These are phyloP conservation scores for Apiospora marii DNA, from an alignment of 2,329 filamentous ascomycete genomes.

Conservation along the genomic window DNA sequence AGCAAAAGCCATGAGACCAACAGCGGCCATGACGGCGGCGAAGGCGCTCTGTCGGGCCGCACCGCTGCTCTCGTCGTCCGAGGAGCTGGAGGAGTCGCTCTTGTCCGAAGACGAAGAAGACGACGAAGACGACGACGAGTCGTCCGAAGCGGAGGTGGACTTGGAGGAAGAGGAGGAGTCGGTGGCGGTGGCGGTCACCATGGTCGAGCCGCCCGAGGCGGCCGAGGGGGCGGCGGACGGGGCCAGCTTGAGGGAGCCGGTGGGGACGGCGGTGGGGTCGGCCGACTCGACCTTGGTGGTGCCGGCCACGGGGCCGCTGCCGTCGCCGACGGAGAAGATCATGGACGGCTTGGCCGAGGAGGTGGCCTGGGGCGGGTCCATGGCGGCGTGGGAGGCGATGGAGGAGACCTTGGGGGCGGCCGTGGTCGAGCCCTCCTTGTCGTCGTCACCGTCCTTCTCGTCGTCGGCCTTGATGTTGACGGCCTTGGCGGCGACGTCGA, in stretches of 20 bases:
- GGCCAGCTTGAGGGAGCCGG: neutral
- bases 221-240: neutral
- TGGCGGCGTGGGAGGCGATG: neutral
- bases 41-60: neutral
- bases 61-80: neutral
- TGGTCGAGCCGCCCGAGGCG: neutral
- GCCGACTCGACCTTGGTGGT: too few species aligned
- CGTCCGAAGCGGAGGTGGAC: neutral
- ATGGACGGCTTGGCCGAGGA: neutral
- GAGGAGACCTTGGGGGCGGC: neutral
- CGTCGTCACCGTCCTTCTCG: neutral
- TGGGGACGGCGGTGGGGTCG: neutral
- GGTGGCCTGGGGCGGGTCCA: neutral
- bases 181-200: neutral
- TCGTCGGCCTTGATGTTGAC: neutral
- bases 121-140: neutral
- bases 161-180: neutral
- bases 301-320: too few species aligned
- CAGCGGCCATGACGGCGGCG: neutral
- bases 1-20: neutral
- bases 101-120: neutral
- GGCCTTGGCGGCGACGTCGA: conserved; percentile 11
- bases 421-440: neutral
- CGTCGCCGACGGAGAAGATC: neutral
- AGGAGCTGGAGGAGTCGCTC: neutral